Evolutionary conservation across 257 asterid genomes (phyloP).

Genomic region (Solanum ossicruentum): DNA sequence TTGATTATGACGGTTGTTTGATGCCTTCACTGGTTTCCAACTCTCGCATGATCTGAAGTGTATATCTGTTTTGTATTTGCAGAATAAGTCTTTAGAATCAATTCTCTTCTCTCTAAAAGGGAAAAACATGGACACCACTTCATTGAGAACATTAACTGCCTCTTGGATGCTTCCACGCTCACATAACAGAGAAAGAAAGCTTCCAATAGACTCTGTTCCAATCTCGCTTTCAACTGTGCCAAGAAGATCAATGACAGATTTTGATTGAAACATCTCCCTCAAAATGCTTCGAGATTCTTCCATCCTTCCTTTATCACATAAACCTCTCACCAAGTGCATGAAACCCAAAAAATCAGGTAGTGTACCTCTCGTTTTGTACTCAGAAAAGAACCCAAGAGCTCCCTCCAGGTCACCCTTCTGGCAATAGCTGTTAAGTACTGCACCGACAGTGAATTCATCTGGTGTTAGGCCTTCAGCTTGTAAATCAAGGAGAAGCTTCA

Average conservation of each 20-base stretch:
- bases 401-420: conserved; percentile 83
- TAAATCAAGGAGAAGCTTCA: conserved; percentile 45
- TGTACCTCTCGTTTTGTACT: conserved; percentile 35
- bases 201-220: conserved; percentile 50
- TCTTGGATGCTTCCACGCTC: conserved; percentile 70
- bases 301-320: conserved; percentile 88
- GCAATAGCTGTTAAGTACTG: conserved; percentile 62
- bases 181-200: conserved; percentile 47
- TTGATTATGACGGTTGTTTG: neutral
- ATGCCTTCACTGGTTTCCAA: conserved; percentile 6
- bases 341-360: conserved; percentile 79
- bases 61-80: conserved; percentile 1
- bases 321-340: conserved; percentile 55
- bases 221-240: conserved; percentile 31
- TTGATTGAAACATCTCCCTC: conserved; percentile 65
- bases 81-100: conserved; percentile 1
- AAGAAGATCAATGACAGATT: conserved; percentile 41
- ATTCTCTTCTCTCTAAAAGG: conserved; percentile 3
- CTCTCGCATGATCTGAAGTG: conserved; percentile 6
- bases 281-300: conserved; percentile 76
- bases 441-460: conserved; percentile 69
- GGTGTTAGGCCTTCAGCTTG: conserved; percentile 41
- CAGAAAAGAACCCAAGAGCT: conserved; percentile 51
- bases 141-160: conserved; percentile 63
- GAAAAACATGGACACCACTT: conserved; percentile 43